Percentiles rank a stretch among this genome's conserved stretches.
phyloP scores from a whole-genome alignment of 345 rosid genomes.

The Pistacia vera region DNA sequence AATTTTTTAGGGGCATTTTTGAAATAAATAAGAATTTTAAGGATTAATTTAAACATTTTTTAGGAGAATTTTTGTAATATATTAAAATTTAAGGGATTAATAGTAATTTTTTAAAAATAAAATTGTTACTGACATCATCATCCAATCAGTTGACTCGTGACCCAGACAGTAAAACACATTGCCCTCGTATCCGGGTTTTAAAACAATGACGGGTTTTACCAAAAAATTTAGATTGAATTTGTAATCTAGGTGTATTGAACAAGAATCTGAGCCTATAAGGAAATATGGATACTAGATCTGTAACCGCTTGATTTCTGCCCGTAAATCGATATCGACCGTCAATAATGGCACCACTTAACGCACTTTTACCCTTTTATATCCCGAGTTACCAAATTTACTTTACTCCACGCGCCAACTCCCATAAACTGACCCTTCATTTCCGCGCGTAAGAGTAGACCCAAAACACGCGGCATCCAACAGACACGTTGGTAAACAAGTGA shows the following conservation, averaged over 20 bases:
- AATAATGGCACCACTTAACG: neutral
- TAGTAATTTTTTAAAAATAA: too few relatives aligned
- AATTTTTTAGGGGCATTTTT: too few relatives aligned
- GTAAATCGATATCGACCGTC: neutral
- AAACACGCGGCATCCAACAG: neutral
- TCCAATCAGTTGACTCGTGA: too few relatives aligned
- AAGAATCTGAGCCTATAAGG: neutral
- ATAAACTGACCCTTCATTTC: neutral
- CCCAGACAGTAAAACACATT: too few relatives aligned
- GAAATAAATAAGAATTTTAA: too few relatives aligned
- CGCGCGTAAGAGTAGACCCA: neutral
- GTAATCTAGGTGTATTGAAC: neutral
- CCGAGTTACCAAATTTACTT: neutral
- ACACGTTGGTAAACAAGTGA: neutral
- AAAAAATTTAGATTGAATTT: too few relatives aligned
- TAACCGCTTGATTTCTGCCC: neutral
- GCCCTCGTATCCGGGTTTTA: too few relatives aligned
- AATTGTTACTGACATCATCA: too few relatives aligned
- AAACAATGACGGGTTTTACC: too few relatives aligned
- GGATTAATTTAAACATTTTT: too few relatives aligned
- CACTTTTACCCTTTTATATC: neutral
- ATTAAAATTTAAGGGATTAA: too few relatives aligned
- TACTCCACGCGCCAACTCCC: neutral
- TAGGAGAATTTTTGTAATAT: too few relatives aligned
- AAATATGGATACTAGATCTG: neutral